Conservation (phyloP, 2,329 filamentous ascomycete species). For the Paracamarosporium sp. region DNA sequence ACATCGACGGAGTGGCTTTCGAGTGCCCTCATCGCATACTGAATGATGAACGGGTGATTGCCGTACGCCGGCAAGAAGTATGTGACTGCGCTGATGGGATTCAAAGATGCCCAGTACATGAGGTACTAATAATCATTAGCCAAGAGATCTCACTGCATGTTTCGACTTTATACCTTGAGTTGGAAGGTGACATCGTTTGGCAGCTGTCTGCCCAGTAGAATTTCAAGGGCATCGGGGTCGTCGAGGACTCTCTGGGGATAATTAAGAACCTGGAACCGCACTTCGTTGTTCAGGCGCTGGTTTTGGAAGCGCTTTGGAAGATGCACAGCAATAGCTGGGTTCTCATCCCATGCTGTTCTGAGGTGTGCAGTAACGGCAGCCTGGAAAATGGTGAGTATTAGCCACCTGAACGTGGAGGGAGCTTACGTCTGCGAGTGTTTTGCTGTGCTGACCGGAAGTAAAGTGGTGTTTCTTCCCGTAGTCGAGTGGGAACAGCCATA, state of each 20-base stretch:
- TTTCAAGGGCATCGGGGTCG: conserved; percentile 81
- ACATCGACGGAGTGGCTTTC: conserved; percentile 96
- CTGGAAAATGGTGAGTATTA: conserved; percentile 44
- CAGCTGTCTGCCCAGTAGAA: conserved; percentile 78
- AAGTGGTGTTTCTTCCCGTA: conserved; percentile 64
- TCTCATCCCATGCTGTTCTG: conserved; percentile 85
- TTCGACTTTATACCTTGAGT: conserved; percentile 69
- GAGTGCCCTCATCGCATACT: conserved; percentile 94
- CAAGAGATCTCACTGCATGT: background rate
- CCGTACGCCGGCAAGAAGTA: conserved; percentile 91
- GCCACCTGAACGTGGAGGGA: background rate
- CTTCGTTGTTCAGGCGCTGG: conserved; percentile 72
- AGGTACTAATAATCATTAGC: conserved; percentile 67
- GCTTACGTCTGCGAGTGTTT: conserved; percentile 49
- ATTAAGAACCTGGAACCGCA: conserved; percentile 80
- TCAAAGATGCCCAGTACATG: conserved; percentile 90
- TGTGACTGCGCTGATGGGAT: conserved; percentile 90
- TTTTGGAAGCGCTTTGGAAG: conserved; percentile 81
- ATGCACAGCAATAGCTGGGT: conserved; percentile 85
- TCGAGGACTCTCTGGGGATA: conserved; percentile 82
- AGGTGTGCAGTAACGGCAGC: conserved; percentile 69
- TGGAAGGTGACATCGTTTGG: conserved; percentile 83
- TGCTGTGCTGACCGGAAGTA: conserved; percentile 52
- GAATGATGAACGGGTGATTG: conserved; percentile 90
- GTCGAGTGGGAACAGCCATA: conserved; percentile 87